phyloP scores from a whole-genome alignment of 2,329 filamentous ascomycete genomes.

The Phialocephala sp. region DNA sequence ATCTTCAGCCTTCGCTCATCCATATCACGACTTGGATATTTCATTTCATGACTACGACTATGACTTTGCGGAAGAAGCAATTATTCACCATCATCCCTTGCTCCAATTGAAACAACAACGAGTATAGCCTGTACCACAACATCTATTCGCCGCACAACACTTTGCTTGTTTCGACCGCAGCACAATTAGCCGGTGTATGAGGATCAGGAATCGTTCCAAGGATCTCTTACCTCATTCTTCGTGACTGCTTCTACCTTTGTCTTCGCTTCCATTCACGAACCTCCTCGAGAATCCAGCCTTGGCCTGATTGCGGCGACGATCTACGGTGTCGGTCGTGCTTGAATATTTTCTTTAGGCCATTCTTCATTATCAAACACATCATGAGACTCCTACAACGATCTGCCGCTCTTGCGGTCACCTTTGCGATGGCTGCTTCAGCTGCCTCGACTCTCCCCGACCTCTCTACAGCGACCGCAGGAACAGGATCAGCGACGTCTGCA shows the following conservation, averaged over 20 bases:
- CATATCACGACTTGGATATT: conserved; percentile 5
- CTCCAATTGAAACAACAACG: conserved; percentile 15
- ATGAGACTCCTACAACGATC: conserved; percentile 33
- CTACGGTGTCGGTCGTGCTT: background rate
- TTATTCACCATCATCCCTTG: conserved; percentile 16
- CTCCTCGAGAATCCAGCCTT: conserved; percentile 1
- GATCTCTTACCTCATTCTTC: background rate
- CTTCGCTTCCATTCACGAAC: background rate
- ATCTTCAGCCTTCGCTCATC: conserved; percentile 9
- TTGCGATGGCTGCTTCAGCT: conserved; percentile 30
- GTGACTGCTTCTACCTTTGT: background rate
- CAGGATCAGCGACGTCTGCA: conserved; percentile 25
- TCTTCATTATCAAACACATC: conserved; percentile 11
- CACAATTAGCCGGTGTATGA: background rate
- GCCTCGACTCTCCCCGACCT: conserved; percentile 31
- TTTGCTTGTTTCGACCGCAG: background rate
- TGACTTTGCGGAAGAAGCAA: conserved; percentile 3
- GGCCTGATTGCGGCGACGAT: background rate
- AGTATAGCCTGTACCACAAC: conserved; percentile 15
- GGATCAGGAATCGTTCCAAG: background rate
- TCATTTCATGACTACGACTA: background rate
- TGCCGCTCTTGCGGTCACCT: conserved; percentile 28
- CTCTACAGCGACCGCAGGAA: conserved; percentile 34
- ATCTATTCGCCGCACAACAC: conserved; percentile 13
- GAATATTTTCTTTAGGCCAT: background rate